Evolutionary conservation across 176 grass and related monocot genomes (phyloP), one percentile per base, ranked within the genome.

Genomic region (Phyllostachys edulis): DNA sequence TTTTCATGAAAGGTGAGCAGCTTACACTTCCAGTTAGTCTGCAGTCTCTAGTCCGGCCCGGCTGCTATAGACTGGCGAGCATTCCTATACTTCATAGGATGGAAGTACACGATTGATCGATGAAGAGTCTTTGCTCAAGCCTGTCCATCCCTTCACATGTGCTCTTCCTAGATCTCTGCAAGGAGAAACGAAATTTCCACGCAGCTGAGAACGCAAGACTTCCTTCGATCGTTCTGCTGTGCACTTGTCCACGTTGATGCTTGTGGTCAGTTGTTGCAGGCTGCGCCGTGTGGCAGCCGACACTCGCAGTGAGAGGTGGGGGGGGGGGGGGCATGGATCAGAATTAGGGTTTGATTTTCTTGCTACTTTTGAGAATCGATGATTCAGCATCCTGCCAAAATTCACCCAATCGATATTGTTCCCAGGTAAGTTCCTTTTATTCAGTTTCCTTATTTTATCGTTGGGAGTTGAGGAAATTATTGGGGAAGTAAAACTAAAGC

Each of bases 91-190:
- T 79, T 34, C 10, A 5, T 50, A 0, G 18, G 24, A 78, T 82
- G 65, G 21, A 38, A 57, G 37, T 61, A 54, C 38, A 51, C 45
- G 40, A n/a, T n/a, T n/a, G n/a, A n/a, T n/a, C n/a, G n/a, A 50
- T 64, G 29, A 51, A 82, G 63, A 70, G 16, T 71, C 80, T 64
- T 64, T 72, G 86, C 74, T 84, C 86, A 78, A 79, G 65, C 73
- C 68, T 83, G 14, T 17, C 11, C 56, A 71, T 34, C 56, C 45
- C 14, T 47, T 55, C 20, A 16, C 55, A 72, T 40, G 57, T 57
- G 6, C 12, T 46, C 7, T 67, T 77, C 40, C 62, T 27, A 76
- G n/a, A 69, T 68, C 20, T 60, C 9, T 26, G 26, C 37, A 20
- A 40, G 32, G 57, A 9, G 37, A 57, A 79, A 80, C 7, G 18